Base-by-base conservation (phyloP, 257 asterid species). In the Plectranthus barbatus region DNA sequence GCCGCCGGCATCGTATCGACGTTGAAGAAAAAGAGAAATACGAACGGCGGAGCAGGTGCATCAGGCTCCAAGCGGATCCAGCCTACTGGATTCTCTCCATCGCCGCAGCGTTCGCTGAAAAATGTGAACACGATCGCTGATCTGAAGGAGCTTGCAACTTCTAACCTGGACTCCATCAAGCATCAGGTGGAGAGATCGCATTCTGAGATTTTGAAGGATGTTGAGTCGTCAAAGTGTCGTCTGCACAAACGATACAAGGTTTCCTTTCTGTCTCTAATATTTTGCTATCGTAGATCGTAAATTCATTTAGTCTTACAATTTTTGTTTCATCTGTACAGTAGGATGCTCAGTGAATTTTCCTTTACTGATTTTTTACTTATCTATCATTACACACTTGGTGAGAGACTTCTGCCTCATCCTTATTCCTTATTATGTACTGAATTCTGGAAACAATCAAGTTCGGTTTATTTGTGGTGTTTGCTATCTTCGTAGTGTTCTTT, bases 201-300 rank as follows among this genome's bases (percentile, higher is more conserved):
- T 48, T 39, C 82, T 36, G 95, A 81, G 78, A 88, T 88, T 61
- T 19, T 75, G 46, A 88, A 88, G 93, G 97, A 91, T 19, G 17
- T 63, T 11, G 95, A 88, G 63, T 86, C 95, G 60, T 83, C 88
- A 41, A 73, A 81, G 45, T 78, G 79, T 76, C 95, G 95, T 39
- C 88, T 86, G 48, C 86, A 80, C 74, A 91, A 88, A 66, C 95
- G 93, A 18, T 74, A 76, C 72, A 86, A 91, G 98, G 98, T 88
- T 56, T 5, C 8, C 9, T 3, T 45, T 61, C 67, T 47, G 39
- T 47, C 60, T 42, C 59, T 44, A 10, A 59, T 11, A 0, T 17
- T 66, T 26, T 50, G 52, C 21, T 10, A 6, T 13, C 9, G 39
- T 45, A 12, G 61, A 65, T 55, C 24, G 44, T 19, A 40, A n/a